Evolutionary conservation across 306 rosid species (phyloP), one percentile per base, ranked within the genome.

Genomic region (Trifolium fragiferum): DNA sequence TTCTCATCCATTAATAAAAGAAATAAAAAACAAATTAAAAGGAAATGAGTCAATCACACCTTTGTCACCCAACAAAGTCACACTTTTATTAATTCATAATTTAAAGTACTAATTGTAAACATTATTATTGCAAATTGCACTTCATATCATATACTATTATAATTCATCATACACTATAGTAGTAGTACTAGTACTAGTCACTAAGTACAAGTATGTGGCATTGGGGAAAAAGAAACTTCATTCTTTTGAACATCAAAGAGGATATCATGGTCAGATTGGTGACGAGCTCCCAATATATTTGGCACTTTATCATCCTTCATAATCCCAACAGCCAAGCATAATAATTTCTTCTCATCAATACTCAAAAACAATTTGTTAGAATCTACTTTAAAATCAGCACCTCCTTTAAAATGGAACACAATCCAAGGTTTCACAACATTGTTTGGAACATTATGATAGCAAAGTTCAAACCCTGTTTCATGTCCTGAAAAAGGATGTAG

Each of bases 381-480:
- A 50, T 20, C 38, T 7, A 75, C 18, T 18, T 7, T 53, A 21
- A 64, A 75, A 1, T 64, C 40, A 4, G 72, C 72, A 46, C 50
- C 62, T 30, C 70, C 70, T 44, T 64, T n/a, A 12, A 64, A 50
- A 75, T 75, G 53, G 72, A 35, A 75, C 1, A 63, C 50, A 50
- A 75, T 64, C 7, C 53, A 4, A 15, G 61, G 73, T 23, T 15
- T 27, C 53, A 53, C 58, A 47, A 44, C 30, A 2, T 5, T 21
- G 8, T 23, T 55, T 20, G n/a, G 61, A 21, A 23, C 61, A 55
- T 21, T 21, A 9, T 10, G 33, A 23, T 67, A 67, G 14, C 72
- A 67, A 67, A 67, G 41, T 10, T 43, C 72, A 67, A 23, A 14
- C 12, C 23, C 40, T 21, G 27, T 0, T 10, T 46, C 15, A 43